Evolutionary conservation across 495 filamentous ascomycete genomes (phyloP), one percentile per base, ranked within the genome.

Genomic region (Aspergillus homomorphus): DNA sequence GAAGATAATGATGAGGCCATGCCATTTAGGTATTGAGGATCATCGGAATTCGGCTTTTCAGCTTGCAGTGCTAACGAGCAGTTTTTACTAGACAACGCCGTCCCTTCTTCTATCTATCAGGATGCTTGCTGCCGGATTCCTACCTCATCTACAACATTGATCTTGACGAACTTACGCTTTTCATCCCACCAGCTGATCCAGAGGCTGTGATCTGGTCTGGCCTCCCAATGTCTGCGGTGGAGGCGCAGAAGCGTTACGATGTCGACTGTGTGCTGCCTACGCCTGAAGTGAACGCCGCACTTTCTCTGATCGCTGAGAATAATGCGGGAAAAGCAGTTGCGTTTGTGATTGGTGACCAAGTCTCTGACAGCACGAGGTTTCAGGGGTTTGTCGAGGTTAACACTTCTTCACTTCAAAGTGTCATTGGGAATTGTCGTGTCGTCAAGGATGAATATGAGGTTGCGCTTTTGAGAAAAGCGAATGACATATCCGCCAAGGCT

Each of bases 171-270:
- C 82, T 91, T 21, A 97, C 90, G 9, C 86, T 98, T 53, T 99
- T 90, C 77, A 94, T 99, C 60, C 93, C 95, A 5, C 88, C 91
- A 2, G 82, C 96, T 66, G 84, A 95, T 55, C 85, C 91, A 45
- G 89, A 95, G 26, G 85, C 84, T 43, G 94, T 98, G n/a, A 90
- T 98, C 63, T 99, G 95, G 95, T 88, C 87, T 22, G 95, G 95
- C 24, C 83, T 98, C 20, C 95, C 95, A 0, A 69, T 96, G 56
- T 87, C 85, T 7, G 67, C 76, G 30, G 77, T 87, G n/a, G 87
- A 96, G 67, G 92, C 92, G 19, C 68, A 83, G 44, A 68, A 84
- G 24, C 81, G 81, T 23, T 97, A 89, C 75, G 92, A 98, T 65
- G 84, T 98, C 65, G 94, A 97, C 64, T 77, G 79, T 8, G 90